These are phyloP conservation scores for Ramularia collo-cygni DNA, from an alignment of 2,329 filamentous ascomycete genomes.

Conservation along the genomic window DNA sequence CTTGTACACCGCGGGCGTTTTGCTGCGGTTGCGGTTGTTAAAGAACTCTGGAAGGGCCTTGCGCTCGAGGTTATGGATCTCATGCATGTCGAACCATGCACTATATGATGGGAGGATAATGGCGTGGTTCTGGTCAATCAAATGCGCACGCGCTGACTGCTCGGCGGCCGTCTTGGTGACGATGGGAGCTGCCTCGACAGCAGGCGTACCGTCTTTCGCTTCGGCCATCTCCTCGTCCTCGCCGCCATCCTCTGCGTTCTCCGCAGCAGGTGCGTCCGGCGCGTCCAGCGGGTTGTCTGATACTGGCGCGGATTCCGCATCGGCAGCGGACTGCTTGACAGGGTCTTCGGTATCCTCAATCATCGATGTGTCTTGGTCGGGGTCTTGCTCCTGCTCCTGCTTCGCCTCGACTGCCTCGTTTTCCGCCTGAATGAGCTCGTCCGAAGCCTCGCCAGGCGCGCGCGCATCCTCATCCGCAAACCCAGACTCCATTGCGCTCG, in stretches of 20 bases:
- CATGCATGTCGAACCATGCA: conserved; percentile 98
- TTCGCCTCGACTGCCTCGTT: conserved; percentile 28
- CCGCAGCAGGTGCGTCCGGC: conserved; percentile 29
- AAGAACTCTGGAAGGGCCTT: conserved; percentile 97
- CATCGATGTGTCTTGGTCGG: conserved; percentile 30
- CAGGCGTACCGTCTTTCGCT: conserved; percentile 37
- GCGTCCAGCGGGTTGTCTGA: conserved; percentile 36
- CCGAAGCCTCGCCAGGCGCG: conserved; percentile 29
- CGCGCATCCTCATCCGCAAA: conserved; percentile 28
- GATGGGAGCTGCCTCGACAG: conserved; percentile 14
- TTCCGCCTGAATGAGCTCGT: conserved; percentile 30
- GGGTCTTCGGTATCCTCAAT: conserved; percentile 24
- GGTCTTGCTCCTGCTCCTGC: conserved; percentile 15
- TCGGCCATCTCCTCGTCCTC: conserved; percentile 52
- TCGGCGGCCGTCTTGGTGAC: conserved; percentile 76
- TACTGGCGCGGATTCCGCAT: conserved; percentile 17
- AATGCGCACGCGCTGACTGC: conserved; percentile 80
- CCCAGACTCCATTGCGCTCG: conserved; percentile 14
- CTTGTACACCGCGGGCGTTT: conserved; percentile 94
- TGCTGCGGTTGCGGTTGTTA: conserved; percentile 96
- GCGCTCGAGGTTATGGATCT: conserved; percentile 81
- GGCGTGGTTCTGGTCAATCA: conserved; percentile 87
- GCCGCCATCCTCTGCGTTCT: conserved; percentile 26
- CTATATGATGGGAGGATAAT: conserved; percentile 97
- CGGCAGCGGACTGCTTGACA: conserved; percentile 14